These are phyloP conservation scores for Chaetomium globosum DNA, from an alignment of 2,329 filamentous ascomycete species.

Conservation along the genomic window DNA sequence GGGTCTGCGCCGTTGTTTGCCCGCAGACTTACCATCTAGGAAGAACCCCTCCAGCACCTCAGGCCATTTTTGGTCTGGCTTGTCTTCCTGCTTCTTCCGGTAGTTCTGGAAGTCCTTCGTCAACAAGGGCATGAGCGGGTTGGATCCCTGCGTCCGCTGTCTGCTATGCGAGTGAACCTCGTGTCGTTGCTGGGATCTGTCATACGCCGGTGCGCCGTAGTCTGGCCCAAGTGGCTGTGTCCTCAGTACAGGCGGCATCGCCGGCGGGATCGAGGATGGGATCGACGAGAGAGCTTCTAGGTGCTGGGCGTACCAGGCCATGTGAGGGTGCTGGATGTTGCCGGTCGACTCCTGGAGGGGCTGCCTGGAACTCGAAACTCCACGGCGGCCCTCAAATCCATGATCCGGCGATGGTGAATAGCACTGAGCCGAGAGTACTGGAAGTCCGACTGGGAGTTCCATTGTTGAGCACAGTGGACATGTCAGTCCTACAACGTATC, in stretches of 20 bases:
- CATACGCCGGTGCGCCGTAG: constrained; percentile 41
- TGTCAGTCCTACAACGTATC: constrained; percentile 19
- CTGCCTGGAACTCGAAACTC: constrained; percentile 41
- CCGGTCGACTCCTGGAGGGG: constrained; percentile 57
- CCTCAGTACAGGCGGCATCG: constrained; percentile 52
- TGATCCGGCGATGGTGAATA: constrained; percentile 55
- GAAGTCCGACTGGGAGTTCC: constrained; percentile 45
- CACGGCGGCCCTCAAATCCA: constrained; percentile 50
- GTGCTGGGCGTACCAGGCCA: constrained; percentile 41
- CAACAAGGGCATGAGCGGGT: constrained; percentile 58
- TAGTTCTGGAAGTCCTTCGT: constrained; percentile 67
- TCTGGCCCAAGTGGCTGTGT: constrained; percentile 56
- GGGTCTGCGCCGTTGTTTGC: constrained; percentile 17
- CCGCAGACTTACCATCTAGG: constrained; percentile 59
- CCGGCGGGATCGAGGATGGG: constrained; percentile 47
- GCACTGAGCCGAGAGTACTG: constrained; percentile 55
- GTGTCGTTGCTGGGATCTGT: constrained; percentile 41
- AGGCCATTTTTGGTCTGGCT: constrained; percentile 64
- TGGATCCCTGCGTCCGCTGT: constrained; percentile 48
- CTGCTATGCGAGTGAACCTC: constrained; percentile 38
- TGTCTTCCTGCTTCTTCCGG: constrained; percentile 64
- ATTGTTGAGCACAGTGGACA: constrained; percentile 38
- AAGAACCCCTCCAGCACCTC: constrained; percentile 67
- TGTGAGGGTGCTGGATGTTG: constrained; percentile 52
- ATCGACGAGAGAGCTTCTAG: constrained; percentile 48